phyloP scores from a whole-genome alignment of 2,329 filamentous ascomycete species.

The Seiridium unicorne region DNA sequence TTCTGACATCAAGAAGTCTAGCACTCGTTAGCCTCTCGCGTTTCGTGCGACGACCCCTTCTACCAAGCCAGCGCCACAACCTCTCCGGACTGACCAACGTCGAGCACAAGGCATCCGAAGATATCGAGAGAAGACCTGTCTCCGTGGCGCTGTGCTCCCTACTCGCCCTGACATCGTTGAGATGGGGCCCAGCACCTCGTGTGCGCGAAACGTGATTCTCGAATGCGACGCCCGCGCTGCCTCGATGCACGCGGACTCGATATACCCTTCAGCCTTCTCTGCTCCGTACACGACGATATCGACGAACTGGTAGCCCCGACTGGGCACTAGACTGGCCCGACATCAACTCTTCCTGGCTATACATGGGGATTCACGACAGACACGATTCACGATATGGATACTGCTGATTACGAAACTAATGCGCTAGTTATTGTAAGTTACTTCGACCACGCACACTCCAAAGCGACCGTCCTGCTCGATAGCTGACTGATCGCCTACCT shows the following conservation, averaged over 20 bases:
- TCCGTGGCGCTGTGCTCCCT: neutral
- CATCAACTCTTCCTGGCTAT: neutral
- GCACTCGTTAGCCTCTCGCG: too few relatives aligned
- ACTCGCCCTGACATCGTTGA: constrained; percentile 24
- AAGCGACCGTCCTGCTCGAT: neutral
- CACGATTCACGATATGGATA: constrained; percentile 56
- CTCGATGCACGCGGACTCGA: constrained; percentile 5
- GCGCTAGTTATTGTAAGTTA: constrained; percentile 53
- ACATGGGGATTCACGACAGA: constrained; percentile 10
- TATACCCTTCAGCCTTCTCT: neutral
- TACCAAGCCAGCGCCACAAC: too few relatives aligned
- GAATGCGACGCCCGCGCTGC: constrained; percentile 5
- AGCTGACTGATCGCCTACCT: constrained; percentile 13
- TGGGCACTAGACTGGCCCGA: neutral
- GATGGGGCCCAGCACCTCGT: constrained; percentile 33
- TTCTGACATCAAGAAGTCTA: too few relatives aligned
- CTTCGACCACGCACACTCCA: neutral
- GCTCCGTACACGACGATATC: neutral
- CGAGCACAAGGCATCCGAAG: too few relatives aligned
- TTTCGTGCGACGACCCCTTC: too few relatives aligned
- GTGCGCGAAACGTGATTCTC: constrained; percentile 9
- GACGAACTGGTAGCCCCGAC: neutral
- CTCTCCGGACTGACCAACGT: too few relatives aligned
- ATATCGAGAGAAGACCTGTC: too few relatives aligned
- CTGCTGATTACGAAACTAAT: constrained; percentile 63